phyloP scores from a whole-genome alignment of 2,329 filamentous ascomycete species.

The Fusarium sambucinum region DNA sequence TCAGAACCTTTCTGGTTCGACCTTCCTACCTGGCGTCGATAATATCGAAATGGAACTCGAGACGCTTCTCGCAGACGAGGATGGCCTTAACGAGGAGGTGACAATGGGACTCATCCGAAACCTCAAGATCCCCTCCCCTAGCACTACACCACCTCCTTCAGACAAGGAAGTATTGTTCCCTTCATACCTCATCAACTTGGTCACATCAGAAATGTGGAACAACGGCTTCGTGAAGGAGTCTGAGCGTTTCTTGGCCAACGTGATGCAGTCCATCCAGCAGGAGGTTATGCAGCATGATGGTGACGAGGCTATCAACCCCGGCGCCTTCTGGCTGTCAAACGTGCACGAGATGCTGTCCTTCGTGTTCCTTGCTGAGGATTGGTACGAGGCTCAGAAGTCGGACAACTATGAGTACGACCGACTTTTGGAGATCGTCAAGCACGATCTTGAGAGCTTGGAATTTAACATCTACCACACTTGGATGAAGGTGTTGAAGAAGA shows the following conservation, averaged over 20 bases:
- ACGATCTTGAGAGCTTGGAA: conserved; percentile 96
- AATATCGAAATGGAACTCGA: conserved; percentile 96
- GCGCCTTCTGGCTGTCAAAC: conserved; percentile 98
- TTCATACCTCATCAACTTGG: conserved; percentile 97
- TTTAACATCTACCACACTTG: conserved; percentile 99
- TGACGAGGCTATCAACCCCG: conserved; percentile 96
- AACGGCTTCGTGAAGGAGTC: conserved; percentile 99
- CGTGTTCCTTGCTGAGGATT: conserved; percentile 98
- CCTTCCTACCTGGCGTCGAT: conserved; percentile 84
- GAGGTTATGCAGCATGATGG: conserved; percentile 99
- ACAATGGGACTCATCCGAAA: conserved; percentile 96
- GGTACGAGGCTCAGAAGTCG: conserved; percentile 99
- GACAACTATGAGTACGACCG: conserved; percentile 99
- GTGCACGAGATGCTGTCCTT: conserved; percentile 99
- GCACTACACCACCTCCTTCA: conserved; percentile 86
- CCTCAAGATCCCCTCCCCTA: conserved; percentile 93
- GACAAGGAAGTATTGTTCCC: conserved; percentile 99
- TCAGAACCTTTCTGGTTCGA: conserved; percentile 78
- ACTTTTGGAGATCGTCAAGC: conserved; percentile 97
- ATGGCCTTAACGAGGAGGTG: conserved; percentile 95
- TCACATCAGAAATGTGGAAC: conserved; percentile 99
- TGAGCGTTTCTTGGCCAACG: conserved; percentile 97
- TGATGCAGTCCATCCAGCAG: conserved; percentile 99
- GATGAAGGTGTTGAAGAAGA: conserved; percentile 99
- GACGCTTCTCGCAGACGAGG: conserved; percentile 92